These are phyloP conservation scores for Corylus avellana DNA, from an alignment of 306 rosid species.

Conservation along the genomic window DNA sequence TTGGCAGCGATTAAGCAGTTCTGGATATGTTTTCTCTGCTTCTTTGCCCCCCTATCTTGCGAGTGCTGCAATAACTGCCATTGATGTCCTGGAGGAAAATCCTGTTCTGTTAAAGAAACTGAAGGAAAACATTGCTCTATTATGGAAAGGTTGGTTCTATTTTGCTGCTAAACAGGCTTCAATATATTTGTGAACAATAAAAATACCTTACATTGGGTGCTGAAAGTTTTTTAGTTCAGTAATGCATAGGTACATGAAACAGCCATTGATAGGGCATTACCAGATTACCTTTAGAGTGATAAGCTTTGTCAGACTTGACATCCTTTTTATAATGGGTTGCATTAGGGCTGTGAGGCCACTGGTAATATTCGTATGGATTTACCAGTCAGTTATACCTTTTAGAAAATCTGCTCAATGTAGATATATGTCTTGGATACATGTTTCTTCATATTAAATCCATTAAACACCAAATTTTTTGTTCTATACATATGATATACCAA, in stretches of 20 bases:
- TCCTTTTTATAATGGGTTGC: not conserved
- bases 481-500: not conserved
- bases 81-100: conserved; percentile 83
- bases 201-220: not conserved
- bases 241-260: not conserved
- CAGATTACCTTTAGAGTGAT: not conserved
- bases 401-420: not conserved
- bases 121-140: conserved; percentile 55
- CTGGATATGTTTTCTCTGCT: conserved; percentile 97
- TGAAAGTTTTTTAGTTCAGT: not conserved
- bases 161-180: conserved; percentile 9
- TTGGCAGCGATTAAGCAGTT: conserved; percentile 91
- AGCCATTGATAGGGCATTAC: not conserved
- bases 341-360: not conserved
- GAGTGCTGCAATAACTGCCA: conserved; percentile 84
- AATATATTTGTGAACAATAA: conserved; percentile 1
- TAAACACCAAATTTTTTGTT: not conserved
- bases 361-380: not conserved
- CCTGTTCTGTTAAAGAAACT: conserved; percentile 71
- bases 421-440: not conserved
- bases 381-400: not conserved
- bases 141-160: conserved; percentile 70
- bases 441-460: not conserved
- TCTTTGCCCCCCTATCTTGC: conserved; percentile 99
- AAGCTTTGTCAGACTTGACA: not conserved